Evolutionary conservation across 1,284 basidiomycete species (phyloP), one percentile per base, ranked within the genome.

Genomic region (Jaminaea rosea): DNA sequence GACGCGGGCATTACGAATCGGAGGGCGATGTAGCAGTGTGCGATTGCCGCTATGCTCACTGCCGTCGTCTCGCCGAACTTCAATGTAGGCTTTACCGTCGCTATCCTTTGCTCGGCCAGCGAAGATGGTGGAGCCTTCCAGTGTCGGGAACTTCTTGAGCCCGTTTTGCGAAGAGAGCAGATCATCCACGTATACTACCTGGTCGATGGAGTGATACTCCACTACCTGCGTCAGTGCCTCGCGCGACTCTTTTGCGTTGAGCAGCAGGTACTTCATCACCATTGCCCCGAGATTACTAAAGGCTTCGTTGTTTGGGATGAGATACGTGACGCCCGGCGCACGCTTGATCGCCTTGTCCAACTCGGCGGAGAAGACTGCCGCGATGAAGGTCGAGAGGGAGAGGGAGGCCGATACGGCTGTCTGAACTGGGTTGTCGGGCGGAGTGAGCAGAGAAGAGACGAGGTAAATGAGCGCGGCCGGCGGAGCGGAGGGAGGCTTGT

Each of bases 251-350:
- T 23, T 19, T n/a, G 34, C 37, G 21, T 28, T 74, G 0, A 79
- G 65, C 10, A 96, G 81, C 11, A 97, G 80, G 73, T 96, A 90
- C 26, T 83, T 82, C 78, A 87, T 91, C 53, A 89, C 85, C 32
- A 98, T 80, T n/a, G n/a, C n/a, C 5, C 94, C 94, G 2, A 97
- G 80, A 1, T 84, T 81, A 58, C 82, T 82, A 77, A 96, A 99
- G 0, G 90, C 94, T 26, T 78, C 75, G 69, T 98, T 97, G 37
- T 82, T 83, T 0, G 94, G 94, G 23, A 94, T 83, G 41, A 99
- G 81, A 57, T 91, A 82, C 1, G 89, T 87, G 4, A 86, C 84
- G 8, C 81, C 82, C 0, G 87, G 84, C 17, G 80, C 60, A 7
- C 58, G 47, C 45, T 65, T 63, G 24, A 69, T 49, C 1, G 54